Evolutionary conservation across 192 early-diverging fungal species (phyloP), one percentile per base, ranked within the genome.

Genomic region (Gaertneriomyces semiglobifer): DNA sequence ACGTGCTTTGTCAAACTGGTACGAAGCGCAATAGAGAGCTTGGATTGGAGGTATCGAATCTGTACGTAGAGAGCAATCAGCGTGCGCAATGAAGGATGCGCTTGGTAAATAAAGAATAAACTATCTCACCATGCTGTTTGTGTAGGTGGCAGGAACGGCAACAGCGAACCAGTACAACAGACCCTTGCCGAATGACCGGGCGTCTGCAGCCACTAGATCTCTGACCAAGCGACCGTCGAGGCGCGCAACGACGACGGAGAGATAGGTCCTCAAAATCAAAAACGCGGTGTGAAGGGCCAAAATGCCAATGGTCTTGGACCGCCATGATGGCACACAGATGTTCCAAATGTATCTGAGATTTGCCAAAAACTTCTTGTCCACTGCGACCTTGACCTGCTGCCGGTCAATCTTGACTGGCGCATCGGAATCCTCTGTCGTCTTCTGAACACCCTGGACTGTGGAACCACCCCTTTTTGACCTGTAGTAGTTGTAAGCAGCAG

Each of bases 121-220:
- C 39, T 57, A 16, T 4, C 33, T 57, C 55, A 57, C 93, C 95
- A 98, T 98, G 77, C 89, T 92, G 77, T 98, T 98, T 45, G 95
- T 98, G 74, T 95, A 98, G 6, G 93, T 96, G 6, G 95, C 93
- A 16, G 95, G 95, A 6, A 98, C 76, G 11, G 95, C 92, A 70
- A 98, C 93, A 18, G 88, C 84, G 71, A 98, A 93, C 92, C 93
- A 98, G 59, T 90, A 92, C 14, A 82, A 76, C 41, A 98, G 83
- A 2, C 93, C 92, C 53, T 78, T 71, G 51, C 94, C 70, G 68
- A 98, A 98, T 61, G 91, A 88, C 65, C 85, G 84, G 4, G 86
- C 86, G 73, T 97, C 87, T 12, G 88, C 93, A 39, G 56, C 58
- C 71, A 95, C 95, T 84, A 98, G 79, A 68, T 98, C 88, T 80